phyloP scores from a whole-genome alignment of 495 filamentous ascomycete genomes.

The Bacidia rubella region DNA sequence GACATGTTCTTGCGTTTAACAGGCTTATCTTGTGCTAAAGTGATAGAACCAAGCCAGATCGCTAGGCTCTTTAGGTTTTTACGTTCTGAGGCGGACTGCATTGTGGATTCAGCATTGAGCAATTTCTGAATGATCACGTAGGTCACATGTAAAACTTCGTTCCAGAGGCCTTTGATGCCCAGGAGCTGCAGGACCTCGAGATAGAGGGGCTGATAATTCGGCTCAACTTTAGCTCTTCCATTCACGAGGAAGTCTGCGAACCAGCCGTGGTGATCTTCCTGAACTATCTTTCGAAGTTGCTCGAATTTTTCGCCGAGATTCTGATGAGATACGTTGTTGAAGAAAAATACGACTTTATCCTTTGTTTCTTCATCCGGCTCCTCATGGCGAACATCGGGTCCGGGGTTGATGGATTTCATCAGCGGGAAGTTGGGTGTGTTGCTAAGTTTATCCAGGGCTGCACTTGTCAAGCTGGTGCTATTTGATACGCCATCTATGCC shows the following conservation, averaged over 20 bases:
- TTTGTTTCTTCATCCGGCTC: constrained; percentile 75
- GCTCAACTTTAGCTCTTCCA: constrained; percentile 88
- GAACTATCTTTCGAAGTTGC: constrained; percentile 63
- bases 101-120: constrained; percentile 75
- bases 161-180: constrained; percentile 61
- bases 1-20: constrained; percentile 95
- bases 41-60: constrained; percentile 84
- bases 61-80: constrained; percentile 83
- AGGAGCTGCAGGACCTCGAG: constrained; percentile 79
- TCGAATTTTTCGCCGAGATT: constrained; percentile 71
- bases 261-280: constrained; percentile 80
- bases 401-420: constrained; percentile 65
- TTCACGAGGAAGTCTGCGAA: constrained; percentile 94
- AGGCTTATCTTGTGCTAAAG: constrained; percentile 84
- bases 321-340: constrained; percentile 88
- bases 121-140: constrained; percentile 72
- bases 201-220: constrained; percentile 88
- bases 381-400: constrained; percentile 49
- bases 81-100: constrained; percentile 67
- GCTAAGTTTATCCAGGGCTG: constrained; percentile 52
- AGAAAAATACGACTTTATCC: constrained; percentile 85
- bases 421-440: constrained; percentile 33
- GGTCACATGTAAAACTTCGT: constrained; percentile 84
- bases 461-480: constrained; percentile 28
- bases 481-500: constrained; percentile 22